Evolutionary conservation across 805 yeast species (phyloP), one percentile per base, ranked within the genome.

Genomic region (Metschnikowia hibisci): DNA sequence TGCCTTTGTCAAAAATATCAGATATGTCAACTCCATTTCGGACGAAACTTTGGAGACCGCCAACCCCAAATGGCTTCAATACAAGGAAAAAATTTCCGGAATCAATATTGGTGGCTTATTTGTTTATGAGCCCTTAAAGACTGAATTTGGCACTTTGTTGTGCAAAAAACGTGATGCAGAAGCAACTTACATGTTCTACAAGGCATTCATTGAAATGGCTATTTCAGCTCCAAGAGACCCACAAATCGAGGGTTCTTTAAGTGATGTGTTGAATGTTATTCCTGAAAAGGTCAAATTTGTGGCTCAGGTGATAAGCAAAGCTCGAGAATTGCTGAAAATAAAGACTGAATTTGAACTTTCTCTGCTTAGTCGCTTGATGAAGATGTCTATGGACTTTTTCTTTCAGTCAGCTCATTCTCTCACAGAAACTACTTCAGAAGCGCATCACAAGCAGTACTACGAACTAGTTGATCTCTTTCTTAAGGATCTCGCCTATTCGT

Each of bases 381-480:
- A 13, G 13, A 33, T 50, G 12, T 39, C 50, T 13, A 42, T 44
- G 8, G 41, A 13, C 6, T 29, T 48, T 3, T 23, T 46, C 6
- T 43, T 39, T 34, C 40, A 40, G 5, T 34, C 46, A 2, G 32
- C 38, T 15, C 30, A 15, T 9, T 18, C 27, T 4, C 23, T 29
- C 4, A 16, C 41, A 11, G 50, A 41, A 4, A n/a, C 11, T 12
- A 27, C 32, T 16, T 34, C 28, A 15, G 31, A 28, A 22, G 28
- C 32, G 14, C 33, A 38, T 33, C n/a, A 35, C 22, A 12, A 34
- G n/a, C 18, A 13, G 11, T 37, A 20, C 22, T 29, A 25, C 9
- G 32, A 18, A 9, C 42, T 53, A 7, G 57, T 59, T 43, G 67
- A 65, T 6, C 56, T 58, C 6, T 72, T 76, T 43, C 46, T 71